These are phyloP conservation scores for Diaporthe nobilis DNA, from an alignment of 2,329 filamentous ascomycete species.

Conservation along the genomic window DNA sequence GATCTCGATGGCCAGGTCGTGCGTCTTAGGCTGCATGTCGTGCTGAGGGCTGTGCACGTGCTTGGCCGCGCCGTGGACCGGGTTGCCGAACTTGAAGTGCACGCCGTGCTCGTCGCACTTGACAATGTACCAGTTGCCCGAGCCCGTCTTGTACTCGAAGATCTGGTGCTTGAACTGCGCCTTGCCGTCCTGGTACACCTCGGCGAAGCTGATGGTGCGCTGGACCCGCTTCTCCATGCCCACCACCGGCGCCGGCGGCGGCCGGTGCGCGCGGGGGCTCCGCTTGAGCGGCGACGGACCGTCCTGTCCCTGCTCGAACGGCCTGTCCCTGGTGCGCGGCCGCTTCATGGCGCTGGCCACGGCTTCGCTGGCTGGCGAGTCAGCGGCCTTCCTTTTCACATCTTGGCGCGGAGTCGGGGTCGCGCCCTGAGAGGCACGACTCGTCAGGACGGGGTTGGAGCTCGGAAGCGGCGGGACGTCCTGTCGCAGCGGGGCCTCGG, in stretches of 20 bases:
- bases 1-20: slow-evolving; percentile 48
- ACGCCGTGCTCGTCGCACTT: slow-evolving; percentile 56
- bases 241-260: not conserved
- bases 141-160: slow-evolving; percentile 48
- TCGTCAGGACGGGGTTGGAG: not conserved
- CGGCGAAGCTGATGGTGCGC: slow-evolving; percentile 51
- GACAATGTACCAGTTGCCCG: slow-evolving; percentile 54
- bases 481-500: not conserved
- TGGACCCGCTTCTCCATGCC: slow-evolving; percentile 8
- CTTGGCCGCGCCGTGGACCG: slow-evolving; percentile 55
- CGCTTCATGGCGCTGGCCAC: slow-evolving; percentile 28
- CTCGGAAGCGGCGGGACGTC: not conserved
- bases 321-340: slow-evolving; percentile 36
- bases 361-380: slow-evolving; percentile 7
- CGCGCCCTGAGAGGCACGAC: not conserved
- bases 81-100: slow-evolving; percentile 52
- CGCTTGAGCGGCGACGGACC: slow-evolving; percentile 3
- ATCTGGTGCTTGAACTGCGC: slow-evolving; percentile 53
- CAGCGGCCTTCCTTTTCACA: slow-evolving; percentile 38
- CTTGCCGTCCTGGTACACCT: slow-evolving; percentile 53
- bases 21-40: slow-evolving; percentile 48
- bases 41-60: slow-evolving; percentile 53
- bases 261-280: not conserved
- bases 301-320: not conserved
- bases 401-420: slow-evolving; percentile 26